phyloP scores from a whole-genome alignment of 345 rosid genomes.

The Murraya paniculata region DNA sequence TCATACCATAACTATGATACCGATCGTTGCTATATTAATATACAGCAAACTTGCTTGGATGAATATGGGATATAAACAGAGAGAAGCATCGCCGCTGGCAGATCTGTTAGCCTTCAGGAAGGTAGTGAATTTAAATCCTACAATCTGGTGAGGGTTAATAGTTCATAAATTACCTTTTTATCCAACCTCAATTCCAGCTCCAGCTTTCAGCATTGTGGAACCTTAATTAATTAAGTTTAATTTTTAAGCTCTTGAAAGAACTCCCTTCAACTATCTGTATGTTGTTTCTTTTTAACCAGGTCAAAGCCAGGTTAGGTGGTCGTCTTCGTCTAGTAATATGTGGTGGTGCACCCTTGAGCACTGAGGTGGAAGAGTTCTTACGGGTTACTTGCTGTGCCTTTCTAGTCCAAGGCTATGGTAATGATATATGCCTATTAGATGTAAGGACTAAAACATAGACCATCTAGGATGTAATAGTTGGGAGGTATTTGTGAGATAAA shows the following conservation, averaged over 20 bases:
- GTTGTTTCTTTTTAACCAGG: slow-evolving; percentile 35
- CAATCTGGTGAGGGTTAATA: not conserved
- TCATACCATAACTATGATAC: not conserved
- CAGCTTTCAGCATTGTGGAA: slow-evolving; percentile 1
- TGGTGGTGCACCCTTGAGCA: slow-evolving; percentile 89
- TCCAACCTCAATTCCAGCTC: not conserved
- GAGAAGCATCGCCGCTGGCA: slow-evolving; percentile 74
- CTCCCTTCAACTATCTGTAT: not conserved
- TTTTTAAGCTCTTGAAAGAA: not conserved
- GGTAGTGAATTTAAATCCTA: slow-evolving; percentile 35
- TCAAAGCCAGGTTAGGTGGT: slow-evolving; percentile 87
- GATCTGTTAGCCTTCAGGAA: slow-evolving; percentile 95
- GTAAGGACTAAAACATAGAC: not conserved
- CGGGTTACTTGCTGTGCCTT: slow-evolving; percentile 89
- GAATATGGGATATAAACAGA: slow-evolving; percentile 81
- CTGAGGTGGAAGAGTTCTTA: slow-evolving; percentile 90
- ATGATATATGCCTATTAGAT: slow-evolving; percentile 10
- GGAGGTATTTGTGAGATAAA: not conserved
- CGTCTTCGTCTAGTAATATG: slow-evolving; percentile 73
- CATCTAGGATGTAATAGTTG: not conserved
- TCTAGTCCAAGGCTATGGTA: slow-evolving; percentile 92
- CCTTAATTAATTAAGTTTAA: not conserved
- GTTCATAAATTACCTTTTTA: not conserved
- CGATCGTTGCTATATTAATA: slow-evolving; percentile 17
- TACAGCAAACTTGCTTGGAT: slow-evolving; percentile 88